Percentiles rank a stretch among this genome's conserved stretches.
Conservation (phyloP, 495 filamentous ascomycete species). For the Lasiosphaeria miniovina region DNA sequence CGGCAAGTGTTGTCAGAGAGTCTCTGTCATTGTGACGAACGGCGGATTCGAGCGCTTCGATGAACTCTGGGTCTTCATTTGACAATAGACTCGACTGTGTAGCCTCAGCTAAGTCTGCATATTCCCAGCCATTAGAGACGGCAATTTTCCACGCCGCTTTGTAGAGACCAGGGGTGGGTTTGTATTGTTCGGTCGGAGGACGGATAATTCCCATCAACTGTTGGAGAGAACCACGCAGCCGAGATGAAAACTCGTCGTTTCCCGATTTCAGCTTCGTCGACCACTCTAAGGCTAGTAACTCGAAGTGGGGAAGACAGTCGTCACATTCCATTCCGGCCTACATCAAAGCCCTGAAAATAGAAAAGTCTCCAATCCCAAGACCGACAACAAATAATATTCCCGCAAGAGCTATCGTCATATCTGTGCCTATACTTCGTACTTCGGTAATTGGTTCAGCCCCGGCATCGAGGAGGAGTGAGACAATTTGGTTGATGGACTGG, state of each 20-base stretch:
- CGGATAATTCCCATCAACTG: not conserved
- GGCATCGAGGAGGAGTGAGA: too few relatives aligned
- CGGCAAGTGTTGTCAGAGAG: not conserved
- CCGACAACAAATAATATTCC: too few relatives aligned
- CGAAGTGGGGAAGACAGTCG: not conserved
- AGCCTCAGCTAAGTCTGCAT: not conserved
- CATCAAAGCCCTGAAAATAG: not conserved
- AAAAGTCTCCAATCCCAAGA: too few relatives aligned
- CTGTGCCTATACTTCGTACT: too few relatives aligned
- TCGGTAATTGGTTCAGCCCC: too few relatives aligned
- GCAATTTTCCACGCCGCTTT: not conserved
- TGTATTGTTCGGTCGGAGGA: not conserved
- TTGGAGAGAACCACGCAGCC: too few relatives aligned
- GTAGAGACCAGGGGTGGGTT: not conserved
- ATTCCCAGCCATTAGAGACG: not conserved
- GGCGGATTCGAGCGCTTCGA: not conserved
- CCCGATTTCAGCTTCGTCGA: not conserved
- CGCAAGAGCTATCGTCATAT: too few relatives aligned
- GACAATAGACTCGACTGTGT: not conserved
- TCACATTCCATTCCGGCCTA: not conserved
- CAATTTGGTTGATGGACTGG: too few relatives aligned
- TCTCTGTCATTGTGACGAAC: not conserved
- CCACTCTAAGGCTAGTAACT: not conserved
- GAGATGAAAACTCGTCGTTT: too few relatives aligned
- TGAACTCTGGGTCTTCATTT: not conserved